Evolutionary conservation across 768 basidiomycete species (phyloP).

Genomic region (Tulasnella sp.): DNA sequence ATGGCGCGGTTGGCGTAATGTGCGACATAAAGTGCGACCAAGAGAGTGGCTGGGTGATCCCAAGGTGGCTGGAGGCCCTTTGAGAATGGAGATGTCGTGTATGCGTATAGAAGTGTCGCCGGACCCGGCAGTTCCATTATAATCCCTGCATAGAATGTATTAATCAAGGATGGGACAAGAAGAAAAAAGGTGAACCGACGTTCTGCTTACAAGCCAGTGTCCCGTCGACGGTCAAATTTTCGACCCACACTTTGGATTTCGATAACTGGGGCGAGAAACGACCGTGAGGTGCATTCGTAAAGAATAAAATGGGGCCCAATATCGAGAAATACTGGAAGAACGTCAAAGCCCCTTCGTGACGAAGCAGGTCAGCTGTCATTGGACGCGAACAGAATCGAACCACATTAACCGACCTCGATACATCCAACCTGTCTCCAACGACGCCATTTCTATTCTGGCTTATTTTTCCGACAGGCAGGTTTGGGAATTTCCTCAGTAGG

Average conservation of each 20-base stretch:
- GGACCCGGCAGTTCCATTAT: slow-evolving; percentile 16
- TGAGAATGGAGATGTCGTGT: neutral
- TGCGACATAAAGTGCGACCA: slow-evolving; percentile 51
- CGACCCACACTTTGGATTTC: neutral
- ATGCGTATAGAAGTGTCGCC: neutral
- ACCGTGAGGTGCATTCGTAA: neutral
- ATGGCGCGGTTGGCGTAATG: slow-evolving; percentile 84
- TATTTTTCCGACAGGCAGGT: neutral
- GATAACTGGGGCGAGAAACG: neutral
- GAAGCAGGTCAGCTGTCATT: neutral
- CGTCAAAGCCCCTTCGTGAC: neutral
- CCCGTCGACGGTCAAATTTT: neutral
- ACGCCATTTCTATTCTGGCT: neutral
- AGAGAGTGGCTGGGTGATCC: slow-evolving; percentile 38
- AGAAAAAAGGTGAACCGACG: neutral
- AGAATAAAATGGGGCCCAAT: neutral
- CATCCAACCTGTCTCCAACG: neutral
- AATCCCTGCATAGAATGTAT: too few relatives aligned
- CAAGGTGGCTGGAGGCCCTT: neutral
- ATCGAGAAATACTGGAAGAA: neutral
- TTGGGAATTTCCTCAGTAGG: neutral
- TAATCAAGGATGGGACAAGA: neutral
- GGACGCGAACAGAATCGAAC: neutral
- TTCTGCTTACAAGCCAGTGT: neutral
- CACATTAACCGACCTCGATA: neutral